Evolutionary conservation across 257 asterid genomes (phyloP).

Genomic region (Marsdenia floribunda): DNA sequence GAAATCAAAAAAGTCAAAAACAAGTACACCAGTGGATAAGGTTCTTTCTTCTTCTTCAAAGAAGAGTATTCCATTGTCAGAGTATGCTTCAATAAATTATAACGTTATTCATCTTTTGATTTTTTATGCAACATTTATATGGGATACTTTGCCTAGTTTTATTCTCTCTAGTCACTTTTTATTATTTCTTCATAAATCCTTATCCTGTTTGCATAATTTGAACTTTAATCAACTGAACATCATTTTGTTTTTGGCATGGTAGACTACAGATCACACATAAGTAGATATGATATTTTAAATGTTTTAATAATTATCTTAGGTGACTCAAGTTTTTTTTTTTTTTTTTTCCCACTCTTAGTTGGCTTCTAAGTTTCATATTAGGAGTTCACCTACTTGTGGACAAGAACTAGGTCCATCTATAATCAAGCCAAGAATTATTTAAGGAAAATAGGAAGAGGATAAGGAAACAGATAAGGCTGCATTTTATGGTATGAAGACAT

Average conservation of each 20-base stretch:
- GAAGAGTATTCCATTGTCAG: slow-evolving; percentile 47
- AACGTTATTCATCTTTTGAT: not conserved
- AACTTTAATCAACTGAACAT: not conserved
- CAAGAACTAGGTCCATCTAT: not conserved
- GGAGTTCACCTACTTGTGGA: not conserved
- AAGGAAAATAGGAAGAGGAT: not conserved
- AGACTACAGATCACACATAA: not conserved
- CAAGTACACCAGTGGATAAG: slow-evolving; percentile 33
- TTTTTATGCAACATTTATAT: not conserved
- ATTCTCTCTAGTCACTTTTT: not conserved
- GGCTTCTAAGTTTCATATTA: not conserved
- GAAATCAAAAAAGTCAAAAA: slow-evolving; percentile 55
- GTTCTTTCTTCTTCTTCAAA: slow-evolving; percentile 56
- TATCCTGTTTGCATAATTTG: not conserved
- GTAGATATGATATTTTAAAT: not conserved
- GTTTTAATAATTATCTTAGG: not conserved
- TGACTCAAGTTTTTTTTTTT: not conserved
- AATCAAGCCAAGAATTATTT: not conserved
- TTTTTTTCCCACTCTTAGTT: not conserved
- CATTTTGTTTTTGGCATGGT: not conserved
- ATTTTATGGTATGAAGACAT: not conserved
- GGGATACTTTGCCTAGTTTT: not conserved
- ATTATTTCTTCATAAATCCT: not conserved
- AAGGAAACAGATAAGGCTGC: not conserved
- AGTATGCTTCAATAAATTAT: slow-evolving; percentile 17